Conservation (phyloP, 108 stramenopile genomes). For the Mayamaea pseudoterrestris region DNA sequence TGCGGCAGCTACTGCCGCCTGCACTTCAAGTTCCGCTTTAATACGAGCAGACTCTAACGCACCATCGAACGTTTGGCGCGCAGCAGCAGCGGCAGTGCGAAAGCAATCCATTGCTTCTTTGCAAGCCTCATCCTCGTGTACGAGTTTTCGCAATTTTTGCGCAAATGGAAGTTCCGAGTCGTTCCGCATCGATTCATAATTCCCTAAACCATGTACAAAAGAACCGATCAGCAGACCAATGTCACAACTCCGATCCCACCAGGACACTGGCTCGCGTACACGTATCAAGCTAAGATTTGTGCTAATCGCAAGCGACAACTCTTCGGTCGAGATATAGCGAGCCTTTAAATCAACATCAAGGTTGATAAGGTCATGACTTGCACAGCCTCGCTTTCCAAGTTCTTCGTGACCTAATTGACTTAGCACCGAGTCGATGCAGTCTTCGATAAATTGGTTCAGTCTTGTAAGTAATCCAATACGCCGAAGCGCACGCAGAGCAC, state of each 20-base stretch:
- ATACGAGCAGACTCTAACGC: slow-evolving; percentile 53
- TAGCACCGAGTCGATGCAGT: slow-evolving; percentile 40
- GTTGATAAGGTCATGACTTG: slow-evolving; percentile 34
- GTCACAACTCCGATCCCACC: slow-evolving; percentile 82
- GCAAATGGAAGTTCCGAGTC: slow-evolving; percentile 65
- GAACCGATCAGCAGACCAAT: slow-evolving; percentile 66
- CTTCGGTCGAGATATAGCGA: slow-evolving; percentile 58
- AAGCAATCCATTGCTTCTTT: slow-evolving; percentile 36
- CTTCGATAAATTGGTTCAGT: slow-evolving; percentile 44
- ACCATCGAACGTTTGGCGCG: slow-evolving; percentile 46
- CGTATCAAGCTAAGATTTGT: slow-evolving; percentile 2
- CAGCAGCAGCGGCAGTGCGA: slow-evolving; percentile 30
- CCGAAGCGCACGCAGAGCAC: slow-evolving; percentile 52
- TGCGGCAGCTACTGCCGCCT: slow-evolving; percentile 67
- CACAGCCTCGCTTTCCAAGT: slow-evolving; percentile 65
- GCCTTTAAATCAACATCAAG: slow-evolving; percentile 65
- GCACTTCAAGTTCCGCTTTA: slow-evolving; percentile 63
- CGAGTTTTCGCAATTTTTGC: slow-evolving; percentile 29
- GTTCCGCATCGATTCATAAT: slow-evolving; percentile 69
- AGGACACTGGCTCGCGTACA: slow-evolving; percentile 27
- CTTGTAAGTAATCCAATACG: slow-evolving; percentile 53
- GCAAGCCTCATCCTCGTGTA: slow-evolving; percentile 32
- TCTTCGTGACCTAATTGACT: slow-evolving; percentile 56
- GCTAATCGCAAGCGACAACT: slow-evolving; percentile 45
- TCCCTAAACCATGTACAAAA: slow-evolving; percentile 77